Evolutionary conservation across 257 asterid species (phyloP), one percentile per base, ranked within the genome.

Genomic region (Nemophila menziesii): DNA sequence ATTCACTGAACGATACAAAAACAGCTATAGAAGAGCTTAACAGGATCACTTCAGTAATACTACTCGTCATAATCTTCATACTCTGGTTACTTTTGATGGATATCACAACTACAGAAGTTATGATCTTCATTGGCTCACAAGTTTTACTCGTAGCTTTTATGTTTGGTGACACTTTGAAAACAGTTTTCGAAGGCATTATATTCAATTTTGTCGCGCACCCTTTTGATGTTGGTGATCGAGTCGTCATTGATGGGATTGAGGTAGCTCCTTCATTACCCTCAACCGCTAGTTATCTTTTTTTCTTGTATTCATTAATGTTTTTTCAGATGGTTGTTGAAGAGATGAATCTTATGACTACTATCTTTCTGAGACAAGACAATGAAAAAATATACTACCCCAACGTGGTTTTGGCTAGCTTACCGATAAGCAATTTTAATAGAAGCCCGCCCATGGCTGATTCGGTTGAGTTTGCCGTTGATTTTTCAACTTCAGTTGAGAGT

Each of bases 21-120:
- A 63, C 69, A 46, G 64, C 64, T 16, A 26, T 63, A 39, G 69
- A 56, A 33, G 60, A 63, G 36, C 54, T 56, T 9, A 56, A 56
- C 56, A 50, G 40, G 60, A 40, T 56, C 22, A 20, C 51, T 39
- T 56, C 69, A 16, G 51, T 18, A 11, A 8, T 33, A 11, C 7
- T 33, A 8, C 14, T 63, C 33, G 41, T 63, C 14, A 3, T 63
- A 11, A 51, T 51, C 29, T 26, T 56, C 3, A 33, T 56, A 3
- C 39, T 51, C 15, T 56, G 69, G 64, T 46, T 63, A 22, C 60
- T 56, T 41, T 15, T 63, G 50, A 63, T 63, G 69, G 64, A 60
- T 29, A 44, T 63, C 10, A 44, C 44, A 7, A 56, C 69, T 0
- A 63, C 60, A 3, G 26, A 51, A 21, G 47, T 56, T 8, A 33